Conservation (phyloP, 2,329 filamentous ascomycete genomes). For the Ascomycota sp. region DNA sequence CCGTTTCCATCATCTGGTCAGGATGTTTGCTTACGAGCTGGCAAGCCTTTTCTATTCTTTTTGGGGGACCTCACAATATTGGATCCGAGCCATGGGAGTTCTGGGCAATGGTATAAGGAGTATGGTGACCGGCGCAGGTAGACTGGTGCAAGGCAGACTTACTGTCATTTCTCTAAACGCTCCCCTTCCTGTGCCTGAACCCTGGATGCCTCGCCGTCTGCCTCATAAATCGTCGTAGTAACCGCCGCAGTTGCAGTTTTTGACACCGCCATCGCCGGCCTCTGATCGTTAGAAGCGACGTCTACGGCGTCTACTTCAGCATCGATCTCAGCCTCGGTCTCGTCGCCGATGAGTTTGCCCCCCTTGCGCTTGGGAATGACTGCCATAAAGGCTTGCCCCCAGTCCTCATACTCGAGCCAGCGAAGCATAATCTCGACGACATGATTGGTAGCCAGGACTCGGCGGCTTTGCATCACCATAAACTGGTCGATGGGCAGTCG, state of each 20-base stretch:
- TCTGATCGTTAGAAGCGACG: not conserved
- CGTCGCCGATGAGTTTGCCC: slow-evolving; percentile 36
- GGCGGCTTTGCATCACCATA: slow-evolving; percentile 72
- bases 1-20: not conserved
- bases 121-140: too few relatives aligned
- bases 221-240: too few relatives aligned
- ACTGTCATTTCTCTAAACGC: too few relatives aligned
- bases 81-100: too few relatives aligned
- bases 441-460: slow-evolving; percentile 83
- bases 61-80: too few relatives aligned
- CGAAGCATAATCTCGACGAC: slow-evolving; percentile 91
- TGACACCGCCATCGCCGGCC: not conserved
- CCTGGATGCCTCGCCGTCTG: too few relatives aligned
- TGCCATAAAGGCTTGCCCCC: slow-evolving; percentile 71
- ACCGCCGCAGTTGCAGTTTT: too few relatives aligned
- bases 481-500: slow-evolving; percentile 90
- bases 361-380: slow-evolving; percentile 87
- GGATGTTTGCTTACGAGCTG: too few relatives aligned
- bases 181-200: too few relatives aligned
- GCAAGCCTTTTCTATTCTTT: too few relatives aligned
- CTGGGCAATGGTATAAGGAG: too few relatives aligned
- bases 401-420: slow-evolving; percentile 80
- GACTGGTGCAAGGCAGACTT: too few relatives aligned
- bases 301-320: slow-evolving; percentile 8
- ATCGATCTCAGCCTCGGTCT: slow-evolving; percentile 7